Evolutionary conservation across 2,329 filamentous ascomycete genomes (phyloP), one percentile per base, ranked within the genome.

Genomic region (Colletotrichum trifolii): DNA sequence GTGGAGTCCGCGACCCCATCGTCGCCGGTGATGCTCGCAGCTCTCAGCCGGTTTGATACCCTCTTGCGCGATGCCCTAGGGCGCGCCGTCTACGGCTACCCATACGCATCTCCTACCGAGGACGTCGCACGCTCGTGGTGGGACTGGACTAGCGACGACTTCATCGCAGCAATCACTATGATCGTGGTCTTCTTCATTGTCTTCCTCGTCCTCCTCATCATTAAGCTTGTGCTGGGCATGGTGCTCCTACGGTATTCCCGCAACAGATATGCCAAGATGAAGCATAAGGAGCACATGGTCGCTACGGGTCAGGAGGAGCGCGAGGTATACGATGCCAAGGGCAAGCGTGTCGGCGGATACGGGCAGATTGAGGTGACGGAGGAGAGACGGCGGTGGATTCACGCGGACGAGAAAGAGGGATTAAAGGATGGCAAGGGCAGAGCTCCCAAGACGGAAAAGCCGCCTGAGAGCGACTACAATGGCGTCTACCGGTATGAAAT

Each of bases 151-250:
- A 84, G 89, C 1, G 92, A 96, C 73, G 91, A 94, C 72, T 75
- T 85, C 33, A 92, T 96, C 67, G 91, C 93, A 1, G 83, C 89
- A 4, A 74, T 89, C 0, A 97, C 94, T n/a, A 94, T 95, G 89
- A 78, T 94, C 1, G 85, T 96, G 9, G 90, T 98, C 70, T 92
- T 97, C 75, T 87, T 97, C 43, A 89, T 94, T 8, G 83, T 89
- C 35, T 98, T 96, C 77, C 84, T 98, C 17, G 87, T 97, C 8
- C 85, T 98, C 2, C 85, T 99, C 6, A 91, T 95, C 4, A 79
- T 91, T 62, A 97, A 97, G 75, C 85, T 99, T 0, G 80, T 97
- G 1, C 84, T 99, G 0, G 96, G 96, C 17, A 98, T 98, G 92
- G 76, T 89, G 0, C 83, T 99, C 0, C 85, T 99, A 1, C 88